Evolutionary conservation across 2,329 filamentous ascomycete genomes (phyloP).

Genomic region (Aspergillus candidus): DNA sequence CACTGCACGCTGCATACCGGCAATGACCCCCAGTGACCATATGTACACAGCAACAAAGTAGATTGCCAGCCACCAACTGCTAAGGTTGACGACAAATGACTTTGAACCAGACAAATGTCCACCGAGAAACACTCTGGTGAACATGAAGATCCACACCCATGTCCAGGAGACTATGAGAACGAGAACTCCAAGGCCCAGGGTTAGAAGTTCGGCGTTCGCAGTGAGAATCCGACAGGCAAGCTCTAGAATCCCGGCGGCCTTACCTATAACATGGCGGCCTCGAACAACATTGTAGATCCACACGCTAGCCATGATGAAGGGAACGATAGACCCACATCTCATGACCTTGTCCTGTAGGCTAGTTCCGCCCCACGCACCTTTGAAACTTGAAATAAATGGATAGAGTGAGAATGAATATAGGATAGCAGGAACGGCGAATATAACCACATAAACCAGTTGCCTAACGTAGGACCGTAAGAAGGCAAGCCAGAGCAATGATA

Average conservation of each 20-base stretch:
- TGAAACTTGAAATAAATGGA: conserved; percentile 82
- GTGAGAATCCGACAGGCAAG: conserved; percentile 84
- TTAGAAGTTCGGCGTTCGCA: conserved; percentile 73
- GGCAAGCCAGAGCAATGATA: conserved; percentile 86
- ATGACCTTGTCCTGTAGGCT: conserved; percentile 82
- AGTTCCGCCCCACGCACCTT: conserved; percentile 65
- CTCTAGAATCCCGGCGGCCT: conserved; percentile 82
- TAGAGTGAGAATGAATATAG: conserved; percentile 87
- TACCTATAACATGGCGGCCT: conserved; percentile 71
- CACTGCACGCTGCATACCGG: conserved; percentile 81
- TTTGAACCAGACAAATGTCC: conserved; percentile 62
- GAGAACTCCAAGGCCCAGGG: conserved; percentile 76
- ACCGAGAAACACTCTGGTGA: conserved; percentile 89
- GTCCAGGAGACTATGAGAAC: conserved; percentile 77
- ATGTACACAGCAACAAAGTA: conserved; percentile 93
- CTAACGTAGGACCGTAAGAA: conserved; percentile 81
- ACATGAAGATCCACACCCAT: conserved; percentile 96
- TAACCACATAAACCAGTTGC: conserved; percentile 70
- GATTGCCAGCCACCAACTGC: conserved; percentile 90
- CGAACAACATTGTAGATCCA: conserved; percentile 82
- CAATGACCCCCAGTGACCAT: conserved; percentile 84
- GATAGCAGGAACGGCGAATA: conserved; percentile 79
- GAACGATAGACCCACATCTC: conserved; percentile 78
- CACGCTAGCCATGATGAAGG: conserved; percentile 63
- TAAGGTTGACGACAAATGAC: conserved; percentile 75